Evolutionary conservation across 805 yeast genomes (phyloP).

Genomic region (Wickerhamomyces kurtzmanii): DNA sequence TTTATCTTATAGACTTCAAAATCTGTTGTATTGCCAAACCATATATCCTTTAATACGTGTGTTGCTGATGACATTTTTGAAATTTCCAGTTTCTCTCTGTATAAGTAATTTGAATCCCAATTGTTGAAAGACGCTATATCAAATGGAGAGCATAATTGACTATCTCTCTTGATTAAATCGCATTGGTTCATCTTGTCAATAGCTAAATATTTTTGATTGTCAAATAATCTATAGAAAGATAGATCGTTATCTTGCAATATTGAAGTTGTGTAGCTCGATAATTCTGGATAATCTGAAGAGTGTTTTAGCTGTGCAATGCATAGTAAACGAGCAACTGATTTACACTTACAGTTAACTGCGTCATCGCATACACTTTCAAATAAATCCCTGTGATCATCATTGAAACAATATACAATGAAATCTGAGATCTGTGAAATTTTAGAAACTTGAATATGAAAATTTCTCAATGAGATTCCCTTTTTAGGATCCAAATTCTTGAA

Average conservation of each 20-base stretch:
- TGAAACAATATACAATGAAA: conserved; percentile 64
- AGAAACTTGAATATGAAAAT: conserved; percentile 81
- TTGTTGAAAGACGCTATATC: conserved; percentile 36
- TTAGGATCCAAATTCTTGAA: conserved; percentile 59
- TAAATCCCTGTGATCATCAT: conserved; percentile 23
- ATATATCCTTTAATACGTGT: conserved; percentile 40
- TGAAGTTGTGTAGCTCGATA: conserved; percentile 13
- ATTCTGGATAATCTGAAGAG: conserved; percentile 16
- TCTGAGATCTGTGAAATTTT: conserved; percentile 69
- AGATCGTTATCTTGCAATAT: conserved; percentile 9
- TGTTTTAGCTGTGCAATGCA: conserved; percentile 30
- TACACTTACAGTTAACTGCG: conserved; percentile 23
- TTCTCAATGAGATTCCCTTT: conserved; percentile 67
- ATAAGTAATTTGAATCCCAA: conserved; percentile 62
- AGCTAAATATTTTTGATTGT: conserved; percentile 9
- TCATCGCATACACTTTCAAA: conserved; percentile 12
- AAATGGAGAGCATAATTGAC: conserved; percentile 19
- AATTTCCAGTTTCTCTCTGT: conserved; percentile 76
- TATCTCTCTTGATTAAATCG: conserved; percentile 7
- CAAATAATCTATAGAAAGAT: conserved; percentile 5
- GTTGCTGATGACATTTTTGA: conserved; percentile 79
- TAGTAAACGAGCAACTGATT: conserved; percentile 28
- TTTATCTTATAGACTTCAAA: conserved; percentile 29
- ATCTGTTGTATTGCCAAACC: conserved; percentile 82
- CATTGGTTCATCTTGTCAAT: conserved; percentile 15